These are phyloP conservation scores for Fistulinella staudtii DNA, from an alignment of 1,284 basidiomycete genomes.

Conservation along the genomic window DNA sequence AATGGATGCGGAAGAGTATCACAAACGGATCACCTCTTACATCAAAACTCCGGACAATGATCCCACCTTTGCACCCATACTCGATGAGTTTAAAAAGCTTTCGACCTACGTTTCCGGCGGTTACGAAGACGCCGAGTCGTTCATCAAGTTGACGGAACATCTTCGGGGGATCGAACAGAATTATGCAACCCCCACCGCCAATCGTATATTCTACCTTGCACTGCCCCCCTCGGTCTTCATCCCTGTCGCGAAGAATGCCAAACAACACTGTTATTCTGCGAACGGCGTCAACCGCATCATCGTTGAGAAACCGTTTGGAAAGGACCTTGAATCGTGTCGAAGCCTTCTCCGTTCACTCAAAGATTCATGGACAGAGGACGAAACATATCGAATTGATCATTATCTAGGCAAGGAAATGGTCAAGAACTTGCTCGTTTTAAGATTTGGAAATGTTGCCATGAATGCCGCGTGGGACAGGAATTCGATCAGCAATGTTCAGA, in stretches of 20 bases:
- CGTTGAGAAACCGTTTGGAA: conserved; percentile 96
- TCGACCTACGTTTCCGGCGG: conserved; percentile 82
- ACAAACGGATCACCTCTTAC: conserved; percentile 78
- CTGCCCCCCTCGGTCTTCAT: conserved; percentile 93
- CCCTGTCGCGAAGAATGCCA: conserved; percentile 79
- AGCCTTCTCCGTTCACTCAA: conserved; percentile 78
- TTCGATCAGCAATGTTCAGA: conserved; percentile 92
- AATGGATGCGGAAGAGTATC: conserved; percentile 85
- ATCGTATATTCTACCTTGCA: conserved; percentile 91
- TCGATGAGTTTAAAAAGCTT: conserved; percentile 79
- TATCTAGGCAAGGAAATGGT: conserved; percentile 99
- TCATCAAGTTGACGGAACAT: conserved; percentile 71
- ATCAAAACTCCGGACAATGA: conserved; percentile 77
- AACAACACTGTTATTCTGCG: conserved; percentile 74
- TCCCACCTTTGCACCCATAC: conserved; percentile 49
- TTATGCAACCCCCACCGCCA: conserved; percentile 60
- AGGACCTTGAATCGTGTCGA: conserved; percentile 85
- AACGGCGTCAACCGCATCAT: conserved; percentile 80
- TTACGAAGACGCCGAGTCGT: conserved; percentile 82
- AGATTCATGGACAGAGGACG: conserved; percentile 87
- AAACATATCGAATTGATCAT: conserved; percentile 97
- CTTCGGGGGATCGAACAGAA: conserved; percentile 73
- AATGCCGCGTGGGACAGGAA: conserved; percentile 90
- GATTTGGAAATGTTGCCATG: conserved; percentile 90
- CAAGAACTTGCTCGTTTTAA: conserved; percentile 91